Percentiles rank a stretch among this genome's conserved stretches.
phyloP scores from a whole-genome alignment of 768 basidiomycete genomes.

The Ramaria rubella region DNA sequence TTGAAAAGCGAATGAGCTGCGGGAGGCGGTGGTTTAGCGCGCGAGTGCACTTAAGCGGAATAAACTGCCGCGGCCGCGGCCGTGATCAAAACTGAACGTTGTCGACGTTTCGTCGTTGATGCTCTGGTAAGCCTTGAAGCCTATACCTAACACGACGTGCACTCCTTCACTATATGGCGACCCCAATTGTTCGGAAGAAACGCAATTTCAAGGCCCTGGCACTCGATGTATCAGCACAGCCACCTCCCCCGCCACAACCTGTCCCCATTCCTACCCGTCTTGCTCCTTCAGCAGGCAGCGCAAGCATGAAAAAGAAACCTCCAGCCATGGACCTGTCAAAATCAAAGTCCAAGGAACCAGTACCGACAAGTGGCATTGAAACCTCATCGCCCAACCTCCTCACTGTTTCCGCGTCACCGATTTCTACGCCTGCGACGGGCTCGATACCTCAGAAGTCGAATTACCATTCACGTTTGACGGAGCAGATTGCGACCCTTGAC shows the following conservation, averaged over 20 bases:
- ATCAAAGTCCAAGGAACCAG: constrained; percentile 28
- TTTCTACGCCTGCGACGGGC: constrained; percentile 46
- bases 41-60: not conserved
- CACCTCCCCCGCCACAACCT: constrained; percentile 28
- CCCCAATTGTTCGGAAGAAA: constrained; percentile 74
- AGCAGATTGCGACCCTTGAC: constrained; percentile 80
- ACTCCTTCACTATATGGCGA: constrained; percentile 21
- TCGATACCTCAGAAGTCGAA: constrained; percentile 43
- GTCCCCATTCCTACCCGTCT: constrained; percentile 30
- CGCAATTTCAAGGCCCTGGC: constrained; percentile 85
- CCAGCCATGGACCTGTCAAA: constrained; percentile 33
- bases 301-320: constrained; percentile 33
- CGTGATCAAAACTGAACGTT: not conserved
- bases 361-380: constrained; percentile 27
- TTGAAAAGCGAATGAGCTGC: not conserved
- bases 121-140: not conserved
- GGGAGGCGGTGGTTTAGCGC: no score
- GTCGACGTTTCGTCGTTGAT: not conserved
- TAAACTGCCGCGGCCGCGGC: not conserved
- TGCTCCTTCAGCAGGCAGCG: constrained; percentile 28
- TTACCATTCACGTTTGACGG: constrained; percentile 74
- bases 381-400: constrained; percentile 38
- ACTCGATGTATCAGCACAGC: constrained; percentile 50
- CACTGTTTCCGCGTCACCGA: constrained; percentile 41
- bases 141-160: not conserved